Percentiles rank a stretch among this genome's conserved stretches.
phyloP scores from a whole-genome alignment of 2,329 filamentous ascomycete genomes.

The Aspergillus bombycis region DNA sequence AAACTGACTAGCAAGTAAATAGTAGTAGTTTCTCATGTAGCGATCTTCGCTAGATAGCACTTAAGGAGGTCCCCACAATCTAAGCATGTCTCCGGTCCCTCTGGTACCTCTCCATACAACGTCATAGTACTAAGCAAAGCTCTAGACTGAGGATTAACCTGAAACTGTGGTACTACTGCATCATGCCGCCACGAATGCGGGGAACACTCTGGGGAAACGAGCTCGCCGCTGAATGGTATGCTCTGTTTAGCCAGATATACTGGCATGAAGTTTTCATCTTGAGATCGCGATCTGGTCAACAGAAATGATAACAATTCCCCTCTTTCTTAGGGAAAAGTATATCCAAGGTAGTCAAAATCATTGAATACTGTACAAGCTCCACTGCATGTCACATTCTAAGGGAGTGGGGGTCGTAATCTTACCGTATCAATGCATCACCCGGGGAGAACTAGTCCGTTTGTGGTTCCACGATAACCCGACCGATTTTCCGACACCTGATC shows the following conservation, averaged over 20 bases:
- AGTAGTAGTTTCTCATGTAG: not conserved
- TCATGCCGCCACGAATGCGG: conserved; percentile 4
- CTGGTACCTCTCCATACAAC: not conserved
- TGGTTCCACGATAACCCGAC: not conserved
- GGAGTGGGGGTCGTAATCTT: not conserved
- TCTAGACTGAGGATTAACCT: not conserved
- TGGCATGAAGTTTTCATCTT: not conserved
- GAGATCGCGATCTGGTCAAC: not conserved
- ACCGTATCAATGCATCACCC: not conserved
- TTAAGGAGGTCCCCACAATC: not conserved
- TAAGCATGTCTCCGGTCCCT: not conserved
- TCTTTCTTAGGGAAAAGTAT: not conserved
- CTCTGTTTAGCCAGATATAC: not conserved
- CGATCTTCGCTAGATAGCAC: not conserved
- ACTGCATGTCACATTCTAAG: not conserved
- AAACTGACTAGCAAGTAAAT: not conserved
- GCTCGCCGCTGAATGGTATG: not conserved
- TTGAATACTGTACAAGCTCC: not conserved
- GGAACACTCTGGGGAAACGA: not conserved
- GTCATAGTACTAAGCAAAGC: not conserved
- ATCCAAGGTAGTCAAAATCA: not conserved
- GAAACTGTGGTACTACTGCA: not conserved
- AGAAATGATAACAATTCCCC: not conserved
- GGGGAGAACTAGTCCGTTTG: not conserved
- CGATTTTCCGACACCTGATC: not conserved